phyloP scores from a whole-genome alignment of 805 yeast species.

The Candida peoriensis region DNA sequence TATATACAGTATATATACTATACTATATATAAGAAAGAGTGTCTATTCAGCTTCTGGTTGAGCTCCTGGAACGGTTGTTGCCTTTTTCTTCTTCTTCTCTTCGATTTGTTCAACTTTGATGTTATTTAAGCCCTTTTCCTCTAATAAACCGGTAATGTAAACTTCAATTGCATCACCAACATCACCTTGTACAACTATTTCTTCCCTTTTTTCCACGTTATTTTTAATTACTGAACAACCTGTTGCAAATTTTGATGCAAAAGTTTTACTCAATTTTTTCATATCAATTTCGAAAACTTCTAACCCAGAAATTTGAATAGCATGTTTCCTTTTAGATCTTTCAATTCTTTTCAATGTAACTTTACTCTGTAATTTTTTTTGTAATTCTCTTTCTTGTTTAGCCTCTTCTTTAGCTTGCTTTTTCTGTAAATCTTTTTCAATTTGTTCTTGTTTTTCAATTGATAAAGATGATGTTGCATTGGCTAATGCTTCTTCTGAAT shows the following conservation, averaged over 20 bases:
- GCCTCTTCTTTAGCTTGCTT: constrained; percentile 83
- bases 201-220: constrained; percentile 90
- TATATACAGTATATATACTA: too few relatives aligned
- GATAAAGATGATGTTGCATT: constrained; percentile 58
- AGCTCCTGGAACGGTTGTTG: constrained; percentile 10
- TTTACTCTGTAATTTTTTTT: constrained; percentile 72
- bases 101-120: constrained; percentile 88
- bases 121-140: constrained; percentile 76
- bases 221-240: constrained; percentile 91
- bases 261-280: constrained; percentile 87
- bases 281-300: constrained; percentile 86
- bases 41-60: too few relatives aligned
- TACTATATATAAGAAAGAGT: too few relatives aligned
- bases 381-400: constrained; percentile 78
- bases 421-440: constrained; percentile 76
- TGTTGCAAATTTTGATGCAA: constrained; percentile 92
- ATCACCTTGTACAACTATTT: constrained; percentile 90
- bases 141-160: constrained; percentile 62
- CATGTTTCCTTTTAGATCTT: constrained; percentile 83
- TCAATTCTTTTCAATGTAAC: constrained; percentile 82
- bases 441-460: constrained; percentile 74
- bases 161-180: constrained; percentile 87
- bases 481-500: constrained; percentile 54
- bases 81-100: constrained; percentile 71
- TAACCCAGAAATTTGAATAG: constrained; percentile 79